Percentiles rank a stretch among this genome's conserved stretches.
Evolutionary conservation across 2,329 filamentous ascomycete species (phyloP).

Genomic region (Botrytis sinoallii): DNA sequence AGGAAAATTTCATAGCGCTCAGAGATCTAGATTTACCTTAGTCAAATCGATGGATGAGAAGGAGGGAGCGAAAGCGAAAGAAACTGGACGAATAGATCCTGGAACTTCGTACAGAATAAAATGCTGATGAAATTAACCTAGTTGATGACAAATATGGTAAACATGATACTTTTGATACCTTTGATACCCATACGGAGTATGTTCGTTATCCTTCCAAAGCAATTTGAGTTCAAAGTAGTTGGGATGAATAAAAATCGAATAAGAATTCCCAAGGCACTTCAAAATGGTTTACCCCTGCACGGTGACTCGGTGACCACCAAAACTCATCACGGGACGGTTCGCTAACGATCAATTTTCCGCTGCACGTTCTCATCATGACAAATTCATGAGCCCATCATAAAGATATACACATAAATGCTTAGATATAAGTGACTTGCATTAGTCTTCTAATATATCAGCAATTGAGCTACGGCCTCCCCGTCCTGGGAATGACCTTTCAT

Average conservation of each 20-base stretch:
- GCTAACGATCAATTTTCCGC: neutral
- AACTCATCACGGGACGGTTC: neutral
- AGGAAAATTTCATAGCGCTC: neutral
- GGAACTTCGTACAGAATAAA: no score
- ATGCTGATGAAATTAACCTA: neutral
- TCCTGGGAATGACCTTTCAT: neutral
- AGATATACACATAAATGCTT: neutral
- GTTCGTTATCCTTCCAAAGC: neutral
- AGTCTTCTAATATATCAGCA: neutral
- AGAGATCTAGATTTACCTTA: neutral
- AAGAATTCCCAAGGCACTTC: neutral
- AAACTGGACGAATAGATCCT: neutral
- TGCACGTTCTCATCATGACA: neutral
- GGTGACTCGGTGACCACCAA: neutral
- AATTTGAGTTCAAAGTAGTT: neutral
- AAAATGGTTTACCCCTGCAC: neutral
- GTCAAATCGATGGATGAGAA: neutral
- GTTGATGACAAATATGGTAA: conserved; percentile 1
- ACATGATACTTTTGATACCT: conserved; percentile 1
- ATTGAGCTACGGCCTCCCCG: neutral
- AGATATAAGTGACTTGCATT: neutral
- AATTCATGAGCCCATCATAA: neutral
- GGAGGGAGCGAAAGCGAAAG: neutral
- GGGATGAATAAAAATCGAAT: neutral
- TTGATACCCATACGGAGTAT: neutral